These are phyloP conservation scores for Crithidia fasciculata DNA, from an alignment of 208 protist species.

Conservation along the genomic window DNA sequence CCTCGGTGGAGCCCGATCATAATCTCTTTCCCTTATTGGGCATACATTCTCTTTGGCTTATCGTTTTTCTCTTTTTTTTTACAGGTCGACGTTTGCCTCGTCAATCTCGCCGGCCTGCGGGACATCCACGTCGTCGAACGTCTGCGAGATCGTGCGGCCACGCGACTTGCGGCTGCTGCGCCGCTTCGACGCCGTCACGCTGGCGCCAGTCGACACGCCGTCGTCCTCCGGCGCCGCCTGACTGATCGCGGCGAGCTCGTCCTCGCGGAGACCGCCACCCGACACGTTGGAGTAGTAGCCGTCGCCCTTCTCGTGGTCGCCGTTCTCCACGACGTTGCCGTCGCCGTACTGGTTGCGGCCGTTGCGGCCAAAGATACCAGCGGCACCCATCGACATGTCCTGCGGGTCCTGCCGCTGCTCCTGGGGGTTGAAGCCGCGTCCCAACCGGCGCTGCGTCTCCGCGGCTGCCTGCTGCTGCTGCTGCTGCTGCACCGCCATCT, in stretches of 20 bases:
- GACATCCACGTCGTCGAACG: constrained; percentile 52
- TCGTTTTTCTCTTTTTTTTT: background rate
- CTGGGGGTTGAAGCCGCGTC: constrained; percentile 34
- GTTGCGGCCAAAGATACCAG: constrained; percentile 31
- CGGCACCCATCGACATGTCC: constrained; percentile 28
- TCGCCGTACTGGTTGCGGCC: constrained; percentile 25
- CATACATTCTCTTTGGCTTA: background rate
- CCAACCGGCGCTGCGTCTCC: constrained; percentile 23
- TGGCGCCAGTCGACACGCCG: constrained; percentile 6
- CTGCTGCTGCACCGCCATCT: background rate
- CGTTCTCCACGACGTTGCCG: constrained; percentile 14
- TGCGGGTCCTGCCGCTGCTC: constrained; percentile 16
- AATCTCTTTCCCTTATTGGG: no score
- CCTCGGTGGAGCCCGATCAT: no score
- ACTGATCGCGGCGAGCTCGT: constrained; percentile 10
- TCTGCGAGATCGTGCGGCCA: constrained; percentile 31
- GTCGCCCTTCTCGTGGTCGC: background rate
- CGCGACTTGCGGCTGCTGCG: constrained; percentile 29
- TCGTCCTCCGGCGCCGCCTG: constrained; percentile 1
- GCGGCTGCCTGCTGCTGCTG: constrained; percentile 8
- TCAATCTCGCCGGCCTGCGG: constrained; percentile 48
- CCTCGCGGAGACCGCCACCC: constrained; percentile 9
- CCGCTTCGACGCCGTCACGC: constrained; percentile 31
- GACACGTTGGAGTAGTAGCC: constrained; percentile 11
- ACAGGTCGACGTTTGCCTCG: constrained; percentile 43